Conservation (phyloP, 2,329 filamentous ascomycete species). For the Calonectria pauciramosa region DNA sequence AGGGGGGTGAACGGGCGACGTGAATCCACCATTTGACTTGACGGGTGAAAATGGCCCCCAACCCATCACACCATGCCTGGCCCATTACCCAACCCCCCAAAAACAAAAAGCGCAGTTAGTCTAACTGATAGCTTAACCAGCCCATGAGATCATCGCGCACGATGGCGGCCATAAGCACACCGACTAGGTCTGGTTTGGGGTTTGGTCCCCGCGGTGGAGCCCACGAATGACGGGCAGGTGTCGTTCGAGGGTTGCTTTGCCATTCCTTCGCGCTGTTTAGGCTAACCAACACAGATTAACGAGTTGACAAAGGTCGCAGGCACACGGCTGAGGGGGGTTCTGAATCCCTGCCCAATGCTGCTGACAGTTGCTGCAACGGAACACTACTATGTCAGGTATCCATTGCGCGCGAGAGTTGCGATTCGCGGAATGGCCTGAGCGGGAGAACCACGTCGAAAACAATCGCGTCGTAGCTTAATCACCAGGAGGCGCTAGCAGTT, state of each 20-base stretch:
- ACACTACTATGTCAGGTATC: constrained; percentile 8
- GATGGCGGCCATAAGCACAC: constrained; percentile 15
- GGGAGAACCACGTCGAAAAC: not conserved
- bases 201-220: constrained; percentile 9
- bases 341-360: constrained; percentile 3
- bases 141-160: constrained; percentile 19
- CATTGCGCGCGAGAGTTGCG: not conserved
- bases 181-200: constrained; percentile 9
- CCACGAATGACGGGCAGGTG: constrained; percentile 17
- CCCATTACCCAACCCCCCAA: not conserved
- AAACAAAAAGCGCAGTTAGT: not conserved
- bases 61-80: constrained; percentile 17
- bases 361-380: constrained; percentile 17
- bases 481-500: constrained; percentile 5
- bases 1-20: not conserved
- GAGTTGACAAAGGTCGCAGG: constrained; percentile 3
- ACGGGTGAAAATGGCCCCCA: constrained; percentile 7
- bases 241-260: constrained; percentile 1
- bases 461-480: not conserved
- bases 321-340: not conserved
- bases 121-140: constrained; percentile 9
- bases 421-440: not conserved
- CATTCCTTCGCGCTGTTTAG: constrained; percentile 7
- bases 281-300: not conserved
- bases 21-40: constrained; percentile 9